Base-by-base conservation (phyloP, 371 early-diverging fungal genomes). In the Smittium mucronatum region DNA sequence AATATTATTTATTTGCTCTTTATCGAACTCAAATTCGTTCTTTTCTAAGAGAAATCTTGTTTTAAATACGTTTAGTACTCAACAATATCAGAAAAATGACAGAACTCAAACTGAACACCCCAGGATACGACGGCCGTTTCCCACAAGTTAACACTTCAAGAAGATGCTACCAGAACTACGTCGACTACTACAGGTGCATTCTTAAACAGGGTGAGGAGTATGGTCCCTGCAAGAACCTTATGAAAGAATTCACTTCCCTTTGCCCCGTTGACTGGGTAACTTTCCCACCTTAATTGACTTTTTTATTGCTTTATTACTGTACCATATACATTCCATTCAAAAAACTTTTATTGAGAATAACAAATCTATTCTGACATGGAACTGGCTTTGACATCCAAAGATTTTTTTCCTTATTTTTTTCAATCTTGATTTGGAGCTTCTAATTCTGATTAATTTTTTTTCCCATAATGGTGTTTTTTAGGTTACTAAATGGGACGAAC, bases 71-170 rank as follows among this genome's bases (percentile, higher is more conserved):
- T n/a, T n/a, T n/a, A n/a, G n/a, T n/a, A n/a, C n/a, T n/a, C n/a
- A n/a, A n/a, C n/a, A n/a, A n/a, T 47, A 47, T 21, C 47, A 5
- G 47, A 47, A 47, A 47, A 47, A 11, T 5, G 47, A 5, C 47
- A 47, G 5, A 11, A 47, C 47, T 47, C 11, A 64, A 30, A 64
- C 32, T 26, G 26, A 15, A 64, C n/a, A 80, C 81, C 34, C 70
- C 69, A 33, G 67, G 66, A 32, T 80, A 77, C 63, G 81, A 80
- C 67, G 78, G 80, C 34, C 76, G 95, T 74, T 95, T 94, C 89
- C 96, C 96, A 75, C 93, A 94, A 88, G 85, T 86, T 78, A 94
- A 95, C 86, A 93, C 94, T 86, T 91, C 91, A 85, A 93, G 89
- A 89, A 87, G 84, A 83, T 89, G 90, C 84, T 90, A 93, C 93